phyloP scores from a whole-genome alignment of 352 stramenopile genomes.

The Phytophthora pluvialis region DNA sequence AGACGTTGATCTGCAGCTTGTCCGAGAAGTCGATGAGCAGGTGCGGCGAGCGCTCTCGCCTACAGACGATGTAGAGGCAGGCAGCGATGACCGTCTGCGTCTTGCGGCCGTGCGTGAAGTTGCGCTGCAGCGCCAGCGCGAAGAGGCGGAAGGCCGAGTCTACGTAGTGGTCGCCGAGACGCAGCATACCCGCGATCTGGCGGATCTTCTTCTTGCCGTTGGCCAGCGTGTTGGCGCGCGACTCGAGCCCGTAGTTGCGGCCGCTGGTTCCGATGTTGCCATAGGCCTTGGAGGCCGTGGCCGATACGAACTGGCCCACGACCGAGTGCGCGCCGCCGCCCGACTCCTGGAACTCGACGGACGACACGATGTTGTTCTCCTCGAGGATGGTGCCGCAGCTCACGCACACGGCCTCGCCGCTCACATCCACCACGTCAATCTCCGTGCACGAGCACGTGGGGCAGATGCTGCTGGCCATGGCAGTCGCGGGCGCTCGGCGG shows the following conservation, averaged over 20 bases:
- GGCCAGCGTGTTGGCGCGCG: slow-evolving; percentile 95
- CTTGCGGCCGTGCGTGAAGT: slow-evolving; percentile 97
- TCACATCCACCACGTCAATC: slow-evolving; percentile 95
- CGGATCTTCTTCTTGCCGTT: slow-evolving; percentile 95
- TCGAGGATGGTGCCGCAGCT: slow-evolving; percentile 95
- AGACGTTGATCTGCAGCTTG: slow-evolving; percentile 96
- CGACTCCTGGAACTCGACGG: slow-evolving; percentile 97
- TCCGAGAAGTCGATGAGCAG: slow-evolving; percentile 99
- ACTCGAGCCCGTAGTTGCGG: slow-evolving; percentile 94
- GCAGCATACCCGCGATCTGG: slow-evolving; percentile 94
- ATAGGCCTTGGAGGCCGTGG: slow-evolving; percentile 92
- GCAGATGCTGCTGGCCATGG: slow-evolving; percentile 79
- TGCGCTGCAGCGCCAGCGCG: slow-evolving; percentile 95
- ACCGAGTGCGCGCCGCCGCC: slow-evolving; percentile 91
- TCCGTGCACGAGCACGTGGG: slow-evolving; percentile 95
- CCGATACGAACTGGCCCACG: slow-evolving; percentile 96
- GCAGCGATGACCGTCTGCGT: slow-evolving; percentile 97
- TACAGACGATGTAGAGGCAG: slow-evolving; percentile 99
- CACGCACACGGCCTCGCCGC: slow-evolving; percentile 87
- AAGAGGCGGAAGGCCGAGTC: slow-evolving; percentile 97
- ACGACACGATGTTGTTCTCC: slow-evolving; percentile 98
- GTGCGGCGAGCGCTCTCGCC: slow-evolving; percentile 97
- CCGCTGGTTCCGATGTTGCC: slow-evolving; percentile 87
- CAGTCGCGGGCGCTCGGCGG: slow-evolving; percentile 1
- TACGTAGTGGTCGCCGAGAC: slow-evolving; percentile 94